Base-by-base conservation (phyloP, 495 filamentous ascomycete genomes). In the Aspergillus indologenus region DNA sequence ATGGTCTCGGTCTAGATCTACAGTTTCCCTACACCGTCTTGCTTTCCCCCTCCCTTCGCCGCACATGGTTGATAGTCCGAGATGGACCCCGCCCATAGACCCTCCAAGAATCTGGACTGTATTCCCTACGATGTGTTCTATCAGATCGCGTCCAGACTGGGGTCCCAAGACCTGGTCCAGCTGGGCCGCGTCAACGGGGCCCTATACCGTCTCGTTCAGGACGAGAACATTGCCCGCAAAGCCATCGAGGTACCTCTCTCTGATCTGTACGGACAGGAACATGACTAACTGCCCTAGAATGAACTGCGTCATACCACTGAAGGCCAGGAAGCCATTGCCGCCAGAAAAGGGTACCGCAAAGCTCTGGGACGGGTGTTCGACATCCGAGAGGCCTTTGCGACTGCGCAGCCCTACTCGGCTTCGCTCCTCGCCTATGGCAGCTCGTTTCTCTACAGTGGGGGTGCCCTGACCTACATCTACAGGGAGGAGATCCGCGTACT, bases 121-220 rank as follows among this genome's bases (percentile, higher is more conserved):
- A 65, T 89, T 40, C 86, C 87, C 3, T 87, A 85, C 67, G 87
- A 90, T 71, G 74, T 88, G 11, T 73, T 88, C 43, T 78, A 83
- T 26, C 79, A 83, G 61, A 81, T 90, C 48, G 77, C 71, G 4
- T 71, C 63, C 14, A 71, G 58, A 45, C 65, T 85, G 46, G 71
- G 78, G 11, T 71, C 80, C 55, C 61, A 68, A 50, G 77, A 80
- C 54, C 73, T 63, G 24, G 65, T 73, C 31, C 67, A 77, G 59
- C 67, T 80, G 47, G 77, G 79, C 56, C 70, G 77, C 45, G 77
- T 80, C 43, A 84, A 83, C 64, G 77, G 71, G 11, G 69, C 76
- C 17, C 75, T 91, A 18, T 71, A 77, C 56, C 77, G 68, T 51
- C 66, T 87, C 14, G 66, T 86, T 52, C 64, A 76, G 12, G 86